These are phyloP conservation scores for Naganishia sp. DNA, from an alignment of 1,284 basidiomycete genomes.

Conservation along the genomic window DNA sequence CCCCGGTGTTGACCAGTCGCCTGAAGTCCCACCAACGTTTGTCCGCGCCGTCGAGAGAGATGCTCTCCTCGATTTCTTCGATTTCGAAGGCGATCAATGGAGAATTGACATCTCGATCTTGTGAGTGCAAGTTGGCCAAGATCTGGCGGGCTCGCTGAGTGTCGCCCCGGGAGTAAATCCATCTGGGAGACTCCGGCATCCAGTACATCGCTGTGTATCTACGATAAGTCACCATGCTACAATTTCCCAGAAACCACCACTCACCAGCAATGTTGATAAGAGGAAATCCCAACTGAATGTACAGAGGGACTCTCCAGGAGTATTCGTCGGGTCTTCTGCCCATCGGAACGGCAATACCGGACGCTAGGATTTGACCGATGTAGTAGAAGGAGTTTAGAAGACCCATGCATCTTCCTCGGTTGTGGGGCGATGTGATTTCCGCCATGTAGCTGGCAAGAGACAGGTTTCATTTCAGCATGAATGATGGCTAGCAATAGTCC, in stretches of 20 bases:
- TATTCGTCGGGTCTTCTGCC: slow-evolving; percentile 55
- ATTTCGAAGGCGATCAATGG: slow-evolving; percentile 61
- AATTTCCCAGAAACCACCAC: slow-evolving; percentile 36
- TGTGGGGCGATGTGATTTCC: slow-evolving; percentile 60
- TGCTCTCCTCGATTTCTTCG: slow-evolving; percentile 60
- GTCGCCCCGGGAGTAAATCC: slow-evolving; percentile 58
- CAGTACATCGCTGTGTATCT: slow-evolving; percentile 56
- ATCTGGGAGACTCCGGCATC: slow-evolving; percentile 56
- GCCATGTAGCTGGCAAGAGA: slow-evolving; percentile 53
- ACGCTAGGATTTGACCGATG: slow-evolving; percentile 60
- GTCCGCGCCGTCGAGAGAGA: slow-evolving; percentile 45
- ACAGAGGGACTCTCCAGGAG: slow-evolving; percentile 60
- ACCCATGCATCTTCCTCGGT: slow-evolving; percentile 60
- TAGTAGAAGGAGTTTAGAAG: slow-evolving; percentile 58
- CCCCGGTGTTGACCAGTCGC: slow-evolving; percentile 57
- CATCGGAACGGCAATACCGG: slow-evolving; percentile 61
- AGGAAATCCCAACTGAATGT: slow-evolving; percentile 36
- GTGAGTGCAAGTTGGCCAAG: slow-evolving; percentile 59
- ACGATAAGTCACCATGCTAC: slow-evolving; percentile 55
- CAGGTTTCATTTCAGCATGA: not conserved
- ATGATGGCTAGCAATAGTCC: not conserved
- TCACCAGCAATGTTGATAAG: slow-evolving; percentile 7
- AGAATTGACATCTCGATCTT: slow-evolving; percentile 57
- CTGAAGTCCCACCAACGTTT: slow-evolving; percentile 61
- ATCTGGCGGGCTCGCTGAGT: slow-evolving; percentile 55